Evolutionary conservation across 1,139 yeast species (phyloP), one percentile per base, ranked within the genome.

Genomic region (Diutina catenulata): DNA sequence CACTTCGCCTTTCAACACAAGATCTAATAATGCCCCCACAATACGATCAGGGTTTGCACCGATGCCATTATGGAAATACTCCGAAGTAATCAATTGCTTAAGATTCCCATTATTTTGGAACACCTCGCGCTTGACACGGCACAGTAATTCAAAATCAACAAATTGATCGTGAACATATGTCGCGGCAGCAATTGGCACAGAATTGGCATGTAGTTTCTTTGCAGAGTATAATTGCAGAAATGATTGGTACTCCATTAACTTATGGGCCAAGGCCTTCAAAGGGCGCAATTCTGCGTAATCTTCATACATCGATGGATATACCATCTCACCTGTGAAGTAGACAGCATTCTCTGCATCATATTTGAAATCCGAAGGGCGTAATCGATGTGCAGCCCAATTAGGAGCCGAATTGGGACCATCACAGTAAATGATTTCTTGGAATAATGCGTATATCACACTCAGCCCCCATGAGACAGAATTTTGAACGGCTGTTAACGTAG

Each of bases 301-400:
- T 15, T 67, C 70, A 44, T 52, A 64, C 70, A 71, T 70, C 11
- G 69, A 63, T 41, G 62, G 59, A 50, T 54, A 70, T 28, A 74
- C 74, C 75, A 74, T 72, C 47, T 74, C 80, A 6, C 79, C 76
- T 1, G 77, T 71, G 49, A 74, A 74, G 43, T 51, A 67, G n/a
- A 68, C 55, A 14, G 45, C 46, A 42, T 62, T 54, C 5, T 51
- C 60, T 2, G 54, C 48, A 2, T 40, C 38, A 25, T 52, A 48
- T 5, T n/a, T 18, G 14, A 13, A 31, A 18, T 14, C 19, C 21
- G 22, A 15, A 7, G 35, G 35, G 37, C 72, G 55, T 27, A 61
- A 47, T 38, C 71, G 53, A 22, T 68, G 65, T 2, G 77, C 77
- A 15, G 71, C 53, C 80, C 80, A 74, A 38, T 59, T 45, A 2